Evolutionary conservation across 306 rosid genomes (phyloP).

Genomic region (Acacia confusa): DNA sequence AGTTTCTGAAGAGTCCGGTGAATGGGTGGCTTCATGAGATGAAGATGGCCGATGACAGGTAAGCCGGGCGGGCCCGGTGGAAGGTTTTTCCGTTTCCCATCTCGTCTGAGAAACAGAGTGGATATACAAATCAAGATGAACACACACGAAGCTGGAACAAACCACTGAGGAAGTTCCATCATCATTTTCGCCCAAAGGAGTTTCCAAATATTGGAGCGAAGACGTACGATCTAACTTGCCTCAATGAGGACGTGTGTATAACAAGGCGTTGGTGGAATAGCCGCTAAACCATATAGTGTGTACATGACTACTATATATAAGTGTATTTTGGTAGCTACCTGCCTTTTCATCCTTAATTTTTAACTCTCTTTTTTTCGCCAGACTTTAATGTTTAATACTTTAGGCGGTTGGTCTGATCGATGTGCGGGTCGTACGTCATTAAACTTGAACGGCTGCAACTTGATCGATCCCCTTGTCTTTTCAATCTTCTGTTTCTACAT

Average conservation of each 20-base stretch:
- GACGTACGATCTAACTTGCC: background rate
- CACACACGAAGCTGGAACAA: background rate
- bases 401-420: too few relatives aligned
- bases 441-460: background rate
- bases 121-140: background rate
- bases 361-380: too few relatives aligned
- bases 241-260: background rate
- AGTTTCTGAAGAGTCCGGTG: slow-evolving; percentile 28
- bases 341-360: too few relatives aligned
- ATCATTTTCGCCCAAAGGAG: background rate
- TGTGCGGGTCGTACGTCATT: background rate
- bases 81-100: background rate
- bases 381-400: background rate
- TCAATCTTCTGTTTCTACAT: background rate
- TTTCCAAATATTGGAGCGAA: background rate
- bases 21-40: slow-evolving; percentile 37
- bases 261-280: background rate
- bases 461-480: background rate
- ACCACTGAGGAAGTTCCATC: background rate
- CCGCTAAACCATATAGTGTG: background rate
- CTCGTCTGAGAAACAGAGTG: background rate
- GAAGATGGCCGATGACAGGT: slow-evolving; percentile 49
- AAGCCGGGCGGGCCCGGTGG: slow-evolving; percentile 37
- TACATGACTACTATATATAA: background rate
- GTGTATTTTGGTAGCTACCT: too few relatives aligned